Percentiles rank a stretch among this genome's conserved stretches.
phyloP scores from a whole-genome alignment of 192 early-diverging fungal genomes.

The Entomortierella chlamydospora region DNA sequence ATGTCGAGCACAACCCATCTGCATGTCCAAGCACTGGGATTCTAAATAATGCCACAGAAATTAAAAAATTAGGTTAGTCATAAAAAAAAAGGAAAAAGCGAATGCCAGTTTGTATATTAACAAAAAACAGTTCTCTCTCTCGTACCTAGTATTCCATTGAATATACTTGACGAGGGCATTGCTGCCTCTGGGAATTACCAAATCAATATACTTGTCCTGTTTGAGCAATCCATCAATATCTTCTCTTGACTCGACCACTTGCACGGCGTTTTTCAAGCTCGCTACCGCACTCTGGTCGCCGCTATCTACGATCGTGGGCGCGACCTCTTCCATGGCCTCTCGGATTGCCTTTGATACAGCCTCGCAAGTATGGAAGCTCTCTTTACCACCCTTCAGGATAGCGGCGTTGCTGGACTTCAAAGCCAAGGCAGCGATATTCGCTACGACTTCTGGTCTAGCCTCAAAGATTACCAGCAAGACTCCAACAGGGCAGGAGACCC shows the following conservation, averaged over 20 bases:
- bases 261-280: slow-evolving; percentile 80
- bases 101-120: not conserved
- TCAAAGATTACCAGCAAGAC: slow-evolving; percentile 98
- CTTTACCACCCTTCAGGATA: slow-evolving; percentile 97
- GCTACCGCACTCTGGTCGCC: slow-evolving; percentile 20
- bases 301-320: not conserved
- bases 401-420: slow-evolving; percentile 98
- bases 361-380: slow-evolving; percentile 84
- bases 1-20: slow-evolving; percentile 96
- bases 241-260: slow-evolving; percentile 90
- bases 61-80: not conserved
- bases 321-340: slow-evolving; percentile 73
- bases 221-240: slow-evolving; percentile 88
- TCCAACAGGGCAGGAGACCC: slow-evolving; percentile 93
- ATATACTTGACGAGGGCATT: slow-evolving; percentile 92
- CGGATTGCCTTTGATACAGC: slow-evolving; percentile 81
- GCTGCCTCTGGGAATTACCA: slow-evolving; percentile 96
- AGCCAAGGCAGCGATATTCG: slow-evolving; percentile 94
- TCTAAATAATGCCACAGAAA: slow-evolving; percentile 54
- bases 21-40: slow-evolving; percentile 99
- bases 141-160: slow-evolving; percentile 88
- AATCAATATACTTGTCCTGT: slow-evolving; percentile 92
- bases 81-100: not conserved
- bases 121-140: not conserved
- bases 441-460: slow-evolving; percentile 98